Evolutionary conservation across 2,329 filamentous ascomycete species (phyloP).

Genomic region (Colletotrichum tamarilloi): DNA sequence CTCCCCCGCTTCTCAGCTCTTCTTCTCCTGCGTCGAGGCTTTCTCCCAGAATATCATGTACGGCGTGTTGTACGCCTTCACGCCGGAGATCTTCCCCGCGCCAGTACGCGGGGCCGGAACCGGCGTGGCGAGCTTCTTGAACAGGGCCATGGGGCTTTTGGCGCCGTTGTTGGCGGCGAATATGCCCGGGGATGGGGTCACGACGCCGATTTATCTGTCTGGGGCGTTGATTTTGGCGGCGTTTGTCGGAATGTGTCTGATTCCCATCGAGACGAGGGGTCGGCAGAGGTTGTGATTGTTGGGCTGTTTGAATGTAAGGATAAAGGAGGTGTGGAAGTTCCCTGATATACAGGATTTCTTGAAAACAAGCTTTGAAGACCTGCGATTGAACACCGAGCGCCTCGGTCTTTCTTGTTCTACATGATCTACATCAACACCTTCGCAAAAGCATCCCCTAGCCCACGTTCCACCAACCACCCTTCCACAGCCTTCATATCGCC

Average conservation of each 20-base stretch:
- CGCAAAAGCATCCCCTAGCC: slow-evolving; percentile 55
- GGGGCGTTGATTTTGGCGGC: slow-evolving; percentile 67
- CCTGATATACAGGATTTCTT: not conserved
- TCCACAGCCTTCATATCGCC: slow-evolving; percentile 65
- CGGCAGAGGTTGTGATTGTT: slow-evolving; percentile 62
- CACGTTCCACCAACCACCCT: slow-evolving; percentile 57
- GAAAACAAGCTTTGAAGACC: no score
- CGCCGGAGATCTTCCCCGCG: slow-evolving; percentile 80
- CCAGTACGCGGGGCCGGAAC: slow-evolving; percentile 78
- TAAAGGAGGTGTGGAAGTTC: not conserved
- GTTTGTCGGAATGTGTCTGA: slow-evolving; percentile 68
- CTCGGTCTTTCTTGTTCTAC: no score
- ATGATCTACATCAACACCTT: slow-evolving; percentile 49
- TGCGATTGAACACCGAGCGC: no score
- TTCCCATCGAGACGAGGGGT: slow-evolving; percentile 73
- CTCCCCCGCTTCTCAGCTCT: slow-evolving; percentile 68
- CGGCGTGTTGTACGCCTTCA: slow-evolving; percentile 81
- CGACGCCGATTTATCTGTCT: slow-evolving; percentile 67
- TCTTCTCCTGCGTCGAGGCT: slow-evolving; percentile 75
- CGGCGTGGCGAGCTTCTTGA: slow-evolving; percentile 78
- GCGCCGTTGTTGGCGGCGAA: slow-evolving; percentile 76
- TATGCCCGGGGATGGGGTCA: slow-evolving; percentile 67
- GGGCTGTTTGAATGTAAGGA: not conserved
- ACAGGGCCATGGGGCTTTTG: slow-evolving; percentile 73
- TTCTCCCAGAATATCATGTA: slow-evolving; percentile 84